These are phyloP conservation scores for Glaciozyma martinii DNA, from an alignment of 768 basidiomycete genomes.

Conservation along the genomic window DNA sequence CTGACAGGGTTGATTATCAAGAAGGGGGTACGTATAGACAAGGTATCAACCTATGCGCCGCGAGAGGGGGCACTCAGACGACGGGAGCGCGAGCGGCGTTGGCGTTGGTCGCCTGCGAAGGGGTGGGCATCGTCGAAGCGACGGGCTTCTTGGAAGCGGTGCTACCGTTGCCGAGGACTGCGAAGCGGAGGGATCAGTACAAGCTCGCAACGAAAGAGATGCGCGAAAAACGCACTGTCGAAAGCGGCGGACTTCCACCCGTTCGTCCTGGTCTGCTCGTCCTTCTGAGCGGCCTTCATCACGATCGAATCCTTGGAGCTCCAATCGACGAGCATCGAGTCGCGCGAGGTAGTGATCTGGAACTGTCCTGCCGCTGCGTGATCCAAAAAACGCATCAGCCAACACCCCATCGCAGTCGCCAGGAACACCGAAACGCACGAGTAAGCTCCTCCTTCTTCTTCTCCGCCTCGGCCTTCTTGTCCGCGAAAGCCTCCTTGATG, in stretches of 20 bases:
- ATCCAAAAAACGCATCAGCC: background rate
- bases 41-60: too few relatives aligned
- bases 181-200: too few relatives aligned
- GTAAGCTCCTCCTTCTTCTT: conserved; percentile 44
- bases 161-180: too few relatives aligned
- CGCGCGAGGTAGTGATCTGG: conserved; percentile 68
- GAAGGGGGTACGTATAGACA: too few relatives aligned
- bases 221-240: conserved; percentile 16
- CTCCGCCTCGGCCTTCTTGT: conserved; percentile 50
- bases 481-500: conserved; percentile 58
- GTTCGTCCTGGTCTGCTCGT: conserved; percentile 42
- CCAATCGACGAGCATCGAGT: conserved; percentile 51
- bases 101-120: too few relatives aligned
- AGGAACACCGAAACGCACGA: conserved; percentile 18
- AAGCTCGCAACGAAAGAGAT: too few relatives aligned
- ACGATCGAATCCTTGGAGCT: conserved; percentile 41
- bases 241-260: conserved; percentile 51
- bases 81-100: too few relatives aligned
- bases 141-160: too few relatives aligned
- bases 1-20: too few relatives aligned
- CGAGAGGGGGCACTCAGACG: too few relatives aligned
- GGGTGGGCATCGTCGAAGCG: too few relatives aligned
- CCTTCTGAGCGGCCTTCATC: conserved; percentile 48
- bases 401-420: background rate
- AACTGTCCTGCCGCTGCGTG: conserved; percentile 50